phyloP scores from a whole-genome alignment of 345 rosid genomes.

The Combretum micranthum region DNA sequence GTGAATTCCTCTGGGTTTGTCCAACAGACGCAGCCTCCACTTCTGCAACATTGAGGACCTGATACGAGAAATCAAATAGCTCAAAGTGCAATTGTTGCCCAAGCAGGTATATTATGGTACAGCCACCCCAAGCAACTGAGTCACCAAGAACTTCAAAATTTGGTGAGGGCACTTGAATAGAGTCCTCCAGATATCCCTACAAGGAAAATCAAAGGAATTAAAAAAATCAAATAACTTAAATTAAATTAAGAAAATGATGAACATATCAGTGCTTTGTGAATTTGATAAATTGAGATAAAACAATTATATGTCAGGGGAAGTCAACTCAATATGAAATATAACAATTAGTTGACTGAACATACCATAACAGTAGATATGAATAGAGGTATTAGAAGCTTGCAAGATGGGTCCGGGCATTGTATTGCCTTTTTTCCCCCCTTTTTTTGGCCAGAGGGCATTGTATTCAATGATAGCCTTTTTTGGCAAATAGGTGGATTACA shows the following conservation, averaged over 20 bases:
- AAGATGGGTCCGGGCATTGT: too few relatives aligned
- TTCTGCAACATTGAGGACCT: slow-evolving; percentile 93
- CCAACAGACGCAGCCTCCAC: slow-evolving; percentile 65
- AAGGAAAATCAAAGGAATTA: slow-evolving; percentile 1
- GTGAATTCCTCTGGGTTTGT: slow-evolving; percentile 50
- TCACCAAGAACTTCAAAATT: slow-evolving; percentile 76
- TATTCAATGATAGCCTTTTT: too few relatives aligned
- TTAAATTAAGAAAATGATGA: background rate
- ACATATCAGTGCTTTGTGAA: background rate
- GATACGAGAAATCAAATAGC: slow-evolving; percentile 92
- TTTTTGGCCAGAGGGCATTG: too few relatives aligned
- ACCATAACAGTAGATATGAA: too few relatives aligned
- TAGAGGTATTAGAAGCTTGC: too few relatives aligned
- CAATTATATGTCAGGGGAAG: too few relatives aligned
- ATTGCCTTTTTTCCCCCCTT: too few relatives aligned
- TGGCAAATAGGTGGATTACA: too few relatives aligned
- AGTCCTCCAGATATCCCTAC: slow-evolving; percentile 85
- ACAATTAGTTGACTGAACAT: too few relatives aligned
- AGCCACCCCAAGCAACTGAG: slow-evolving; percentile 97
- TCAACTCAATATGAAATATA: too few relatives aligned
- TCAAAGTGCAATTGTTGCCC: slow-evolving; percentile 98
- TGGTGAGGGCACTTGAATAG: slow-evolving; percentile 32
- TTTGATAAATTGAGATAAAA: too few relatives aligned
- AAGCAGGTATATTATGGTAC: slow-evolving; percentile 89
- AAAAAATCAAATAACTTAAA: too few relatives aligned